Conservation (phyloP, 2,329 filamentous ascomycete genomes). For the Diaporthe australafricana region DNA sequence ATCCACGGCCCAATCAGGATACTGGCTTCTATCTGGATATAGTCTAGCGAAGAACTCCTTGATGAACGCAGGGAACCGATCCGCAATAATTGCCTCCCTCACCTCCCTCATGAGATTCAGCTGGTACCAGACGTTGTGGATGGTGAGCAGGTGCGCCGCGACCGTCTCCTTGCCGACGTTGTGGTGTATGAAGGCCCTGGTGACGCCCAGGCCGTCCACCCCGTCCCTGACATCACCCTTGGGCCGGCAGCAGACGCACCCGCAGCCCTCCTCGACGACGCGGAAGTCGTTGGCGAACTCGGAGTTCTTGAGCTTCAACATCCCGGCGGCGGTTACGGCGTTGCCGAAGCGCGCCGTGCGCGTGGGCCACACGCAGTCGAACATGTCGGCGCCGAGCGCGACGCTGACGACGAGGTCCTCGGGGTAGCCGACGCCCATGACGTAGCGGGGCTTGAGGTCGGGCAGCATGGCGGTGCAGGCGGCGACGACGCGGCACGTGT, state of each 20-base stretch:
- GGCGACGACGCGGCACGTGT: conserved; percentile 90
- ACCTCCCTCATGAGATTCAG: conserved; percentile 83
- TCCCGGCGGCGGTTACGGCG: conserved; percentile 83
- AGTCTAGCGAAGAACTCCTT: conserved; percentile 80
- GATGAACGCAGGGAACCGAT: conserved; percentile 83
- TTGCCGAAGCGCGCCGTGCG: conserved; percentile 96
- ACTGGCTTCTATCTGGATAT: conserved; percentile 74
- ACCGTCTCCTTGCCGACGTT: conserved; percentile 94
- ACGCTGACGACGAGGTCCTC: conserved; percentile 95
- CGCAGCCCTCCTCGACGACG: conserved; percentile 85
- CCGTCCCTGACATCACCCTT: conserved; percentile 63
- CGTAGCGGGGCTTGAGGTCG: conserved; percentile 93
- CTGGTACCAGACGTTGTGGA: conserved; percentile 96
- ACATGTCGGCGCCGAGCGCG: conserved; percentile 97
- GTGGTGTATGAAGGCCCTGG: conserved; percentile 90
- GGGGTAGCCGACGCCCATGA: conserved; percentile 98
- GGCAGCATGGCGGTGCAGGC: conserved; percentile 89
- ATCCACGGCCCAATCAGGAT: conserved; percentile 86
- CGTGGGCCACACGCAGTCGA: conserved; percentile 99
- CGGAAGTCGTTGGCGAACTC: conserved; percentile 83
- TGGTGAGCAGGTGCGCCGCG: conserved; percentile 84
- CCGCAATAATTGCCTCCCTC: conserved; percentile 82
- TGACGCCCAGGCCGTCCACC: conserved; percentile 76
- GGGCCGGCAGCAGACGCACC: conserved; percentile 80
- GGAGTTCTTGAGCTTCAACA: conserved; percentile 86